phyloP scores from a whole-genome alignment of 1,139 yeast genomes.

The Taphrina flavorubra region DNA sequence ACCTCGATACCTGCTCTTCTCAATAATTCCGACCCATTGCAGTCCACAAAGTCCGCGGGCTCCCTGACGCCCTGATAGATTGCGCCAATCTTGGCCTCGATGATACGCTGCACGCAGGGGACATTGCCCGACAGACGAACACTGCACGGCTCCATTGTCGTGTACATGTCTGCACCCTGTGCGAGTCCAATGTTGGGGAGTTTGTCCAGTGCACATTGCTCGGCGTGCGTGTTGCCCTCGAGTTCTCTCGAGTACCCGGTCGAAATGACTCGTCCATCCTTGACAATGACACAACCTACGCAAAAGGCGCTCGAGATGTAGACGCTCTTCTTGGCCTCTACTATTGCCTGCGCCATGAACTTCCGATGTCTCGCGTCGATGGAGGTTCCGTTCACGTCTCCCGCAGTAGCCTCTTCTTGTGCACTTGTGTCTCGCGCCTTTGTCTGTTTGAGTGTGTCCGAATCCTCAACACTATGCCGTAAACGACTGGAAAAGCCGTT shows the following conservation, averaged over 20 bases:
- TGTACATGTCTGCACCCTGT: constrained; percentile 77
- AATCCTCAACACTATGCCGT: background rate
- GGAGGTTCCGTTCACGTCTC: constrained; percentile 1
- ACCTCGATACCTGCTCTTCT: constrained; percentile 67
- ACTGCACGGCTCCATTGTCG: constrained; percentile 98
- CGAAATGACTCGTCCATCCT: constrained; percentile 66
- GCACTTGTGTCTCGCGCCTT: background rate
- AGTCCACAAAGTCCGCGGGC: constrained; percentile 83
- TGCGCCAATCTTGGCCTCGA: constrained; percentile 64
- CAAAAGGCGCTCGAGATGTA: constrained; percentile 87
- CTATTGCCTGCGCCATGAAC: constrained; percentile 68
- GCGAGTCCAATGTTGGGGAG: constrained; percentile 62
- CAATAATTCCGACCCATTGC: constrained; percentile 68
- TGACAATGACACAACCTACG: constrained; percentile 88
- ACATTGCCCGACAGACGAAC: constrained; percentile 83
- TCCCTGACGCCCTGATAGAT: constrained; percentile 93
- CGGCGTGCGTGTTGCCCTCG: constrained; percentile 97
- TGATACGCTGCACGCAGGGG: constrained; percentile 84
- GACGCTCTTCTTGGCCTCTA: constrained; percentile 79
- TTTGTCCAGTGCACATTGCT: constrained; percentile 89
- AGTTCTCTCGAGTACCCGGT: constrained; percentile 90
- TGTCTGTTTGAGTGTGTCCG: background rate
- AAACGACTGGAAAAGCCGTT: constrained; percentile 21
- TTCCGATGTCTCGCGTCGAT: constrained; percentile 44
- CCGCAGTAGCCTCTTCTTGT: background rate